These are phyloP conservation scores for Leccinum pellstonianum DNA, from an alignment of 768 basidiomycete species.

Conservation along the genomic window DNA sequence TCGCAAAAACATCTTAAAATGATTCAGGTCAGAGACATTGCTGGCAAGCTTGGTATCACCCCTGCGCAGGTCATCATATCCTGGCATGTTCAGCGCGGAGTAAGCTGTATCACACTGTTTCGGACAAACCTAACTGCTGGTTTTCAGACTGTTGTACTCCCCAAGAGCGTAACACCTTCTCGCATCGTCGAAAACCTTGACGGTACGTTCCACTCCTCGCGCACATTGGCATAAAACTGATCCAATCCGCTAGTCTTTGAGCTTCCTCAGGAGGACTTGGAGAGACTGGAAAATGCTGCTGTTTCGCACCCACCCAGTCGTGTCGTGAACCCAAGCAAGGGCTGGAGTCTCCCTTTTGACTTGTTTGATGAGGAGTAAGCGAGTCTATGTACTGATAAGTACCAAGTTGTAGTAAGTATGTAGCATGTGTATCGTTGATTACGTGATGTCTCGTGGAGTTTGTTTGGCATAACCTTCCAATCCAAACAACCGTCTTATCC, in stretches of 20 bases:
- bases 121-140: not conserved
- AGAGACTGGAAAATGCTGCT: constrained; percentile 40
- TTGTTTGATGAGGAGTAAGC: constrained; percentile 51
- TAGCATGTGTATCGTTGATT: not conserved
- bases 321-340: constrained; percentile 55
- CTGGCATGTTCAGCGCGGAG: constrained; percentile 77
- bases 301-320: constrained; percentile 53
- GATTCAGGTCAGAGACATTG: constrained; percentile 52
- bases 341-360: constrained; percentile 60
- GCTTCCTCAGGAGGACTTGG: constrained; percentile 39
- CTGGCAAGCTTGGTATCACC: constrained; percentile 61
- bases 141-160: constrained; percentile 62
- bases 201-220: constrained; percentile 34
- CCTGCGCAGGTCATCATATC: constrained; percentile 74
- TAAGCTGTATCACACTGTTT: constrained; percentile 32
- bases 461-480: constrained; percentile 30
- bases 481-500: constrained; percentile 30
- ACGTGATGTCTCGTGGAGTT: constrained; percentile 7
- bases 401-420: not conserved
- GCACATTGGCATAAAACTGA: not conserved
- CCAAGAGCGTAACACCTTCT: constrained; percentile 72
- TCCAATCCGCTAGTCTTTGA: constrained; percentile 26
- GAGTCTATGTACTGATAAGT: not conserved
- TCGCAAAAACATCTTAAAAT: not conserved
- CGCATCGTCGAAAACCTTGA: constrained; percentile 70